Conservation (phyloP, 352 stramenopile genomes). For the Phytophthora idaei region DNA sequence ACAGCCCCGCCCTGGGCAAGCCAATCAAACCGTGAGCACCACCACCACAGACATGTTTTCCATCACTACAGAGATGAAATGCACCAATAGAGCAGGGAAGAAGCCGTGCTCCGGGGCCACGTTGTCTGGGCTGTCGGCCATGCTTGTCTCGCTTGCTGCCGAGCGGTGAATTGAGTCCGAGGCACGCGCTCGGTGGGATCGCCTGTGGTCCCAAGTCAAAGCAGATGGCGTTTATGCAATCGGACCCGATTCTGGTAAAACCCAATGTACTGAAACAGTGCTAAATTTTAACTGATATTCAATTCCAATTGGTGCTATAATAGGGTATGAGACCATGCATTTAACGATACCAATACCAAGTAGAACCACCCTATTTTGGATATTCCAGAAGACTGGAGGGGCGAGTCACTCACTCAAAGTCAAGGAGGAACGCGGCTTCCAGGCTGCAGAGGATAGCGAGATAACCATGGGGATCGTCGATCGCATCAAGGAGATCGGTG, state of each 20-base stretch:
- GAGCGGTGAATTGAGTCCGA: not conserved
- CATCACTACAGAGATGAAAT: not conserved
- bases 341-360: not conserved
- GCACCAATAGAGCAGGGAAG: slow-evolving; percentile 67
- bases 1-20: slow-evolving; percentile 87
- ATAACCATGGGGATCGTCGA: slow-evolving; percentile 92
- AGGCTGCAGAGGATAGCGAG: slow-evolving; percentile 22
- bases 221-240: slow-evolving; percentile 20
- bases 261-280: not conserved
- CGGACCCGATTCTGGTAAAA: not conserved
- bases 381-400: slow-evolving; percentile 16
- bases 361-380: not conserved
- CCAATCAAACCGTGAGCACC: slow-evolving; percentile 13
- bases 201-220: slow-evolving; percentile 24
- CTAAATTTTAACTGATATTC: not conserved
- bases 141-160: slow-evolving; percentile 11
- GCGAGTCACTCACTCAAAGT: slow-evolving; percentile 23
- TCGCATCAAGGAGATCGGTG: slow-evolving; percentile 94
- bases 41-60: not conserved
- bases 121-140: slow-evolving; percentile 31
- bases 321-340: not conserved
- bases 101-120: slow-evolving; percentile 59
- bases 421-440: slow-evolving; percentile 16
- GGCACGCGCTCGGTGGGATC: slow-evolving; percentile 23
- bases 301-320: not conserved